Evolutionary conservation across 2,329 filamentous ascomycete genomes (phyloP).

Genomic region (Aspergillus sp.): DNA sequence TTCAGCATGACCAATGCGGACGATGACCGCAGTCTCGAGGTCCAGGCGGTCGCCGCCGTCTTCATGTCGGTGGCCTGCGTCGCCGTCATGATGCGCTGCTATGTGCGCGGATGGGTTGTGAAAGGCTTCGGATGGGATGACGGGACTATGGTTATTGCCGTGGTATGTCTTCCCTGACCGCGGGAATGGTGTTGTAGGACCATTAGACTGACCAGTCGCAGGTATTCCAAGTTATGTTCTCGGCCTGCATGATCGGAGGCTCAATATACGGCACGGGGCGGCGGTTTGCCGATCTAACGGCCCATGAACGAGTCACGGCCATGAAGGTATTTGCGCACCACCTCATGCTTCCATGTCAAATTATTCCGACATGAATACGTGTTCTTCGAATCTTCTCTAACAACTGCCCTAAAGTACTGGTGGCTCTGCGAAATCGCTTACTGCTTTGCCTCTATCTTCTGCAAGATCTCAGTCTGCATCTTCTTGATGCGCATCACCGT

Average conservation of each 20-base stretch:
- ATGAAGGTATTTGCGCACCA: conserved; percentile 22
- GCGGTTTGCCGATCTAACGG: conserved; percentile 16
- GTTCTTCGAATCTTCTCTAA: not conserved
- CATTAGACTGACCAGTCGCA: conserved; percentile 7
- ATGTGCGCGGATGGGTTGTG: conserved; percentile 31
- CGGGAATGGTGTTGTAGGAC: not conserved
- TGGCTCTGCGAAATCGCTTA: conserved; percentile 56
- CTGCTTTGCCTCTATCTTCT: conserved; percentile 45
- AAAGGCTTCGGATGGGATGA: conserved; percentile 37
- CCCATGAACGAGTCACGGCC: conserved; percentile 20
- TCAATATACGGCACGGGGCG: conserved; percentile 30
- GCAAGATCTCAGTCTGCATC: conserved; percentile 53
- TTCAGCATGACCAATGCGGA: not conserved
- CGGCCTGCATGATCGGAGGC: conserved; percentile 31
- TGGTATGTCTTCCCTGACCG: conserved; percentile 16
- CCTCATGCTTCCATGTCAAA: too few species aligned
- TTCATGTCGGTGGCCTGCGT: conserved; percentile 29
- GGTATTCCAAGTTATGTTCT: conserved; percentile 31
- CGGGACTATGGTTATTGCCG: conserved; percentile 28
- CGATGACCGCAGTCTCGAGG: conserved; percentile 23
- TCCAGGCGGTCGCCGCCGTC: conserved; percentile 25
- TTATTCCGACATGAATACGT: too few species aligned
- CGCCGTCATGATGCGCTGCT: conserved; percentile 30
- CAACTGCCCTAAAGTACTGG: conserved; percentile 36
- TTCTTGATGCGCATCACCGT: conserved; percentile 54